Evolutionary conservation across 257 asterid genomes (phyloP), one percentile per base, ranked within the genome.

Genomic region (Cordia subcordata): DNA sequence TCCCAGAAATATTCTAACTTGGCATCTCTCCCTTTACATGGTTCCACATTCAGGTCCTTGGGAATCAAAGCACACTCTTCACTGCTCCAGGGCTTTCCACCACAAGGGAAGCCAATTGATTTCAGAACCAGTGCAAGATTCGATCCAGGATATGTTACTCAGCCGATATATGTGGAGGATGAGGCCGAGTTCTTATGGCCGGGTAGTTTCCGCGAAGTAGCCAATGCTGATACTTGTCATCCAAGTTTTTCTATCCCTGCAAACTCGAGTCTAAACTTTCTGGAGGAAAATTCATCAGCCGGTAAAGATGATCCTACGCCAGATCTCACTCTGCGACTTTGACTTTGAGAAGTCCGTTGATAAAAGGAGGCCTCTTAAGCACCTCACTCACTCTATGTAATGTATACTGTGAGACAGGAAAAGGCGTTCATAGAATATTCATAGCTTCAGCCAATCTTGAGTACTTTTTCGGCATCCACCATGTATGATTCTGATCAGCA

Each of bases 31-130:
- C 85, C 85, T 15, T 62, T 76, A 40, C 81, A 77, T 17, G 86
- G 90, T 57, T 79, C 89, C 23, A 55, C 82, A 13, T 64, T 80
- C 65, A 73, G 74, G 71, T 78, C 82, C 44, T 33, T 84, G 33
- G 79, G 78, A 38, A 81, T 81, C 64, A 81, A 79, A 64, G 73
- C 85, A 1, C 92, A 84, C 67, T 74, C 87, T 57, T 81, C 92
- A 8, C 55, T 45, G 60, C 92, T 76, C 62, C 74, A 68, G 10
- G 60, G 61, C 1, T 60, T 64, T 21, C 57, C 59, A 39, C 67
- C 79, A 21, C 61, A 71, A 5, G 45, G 57, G 8, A 62, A 62
- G 60, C 72, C 79, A 11, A 33, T 53, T 14, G 81, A 75, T 62
- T 60, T 62, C 9, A 66, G 67, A 68, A 49, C 46, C 11, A 60